Evolutionary conservation across 2,329 filamentous ascomycete genomes (phyloP).

Genomic region (Colletotrichum falcatum): DNA sequence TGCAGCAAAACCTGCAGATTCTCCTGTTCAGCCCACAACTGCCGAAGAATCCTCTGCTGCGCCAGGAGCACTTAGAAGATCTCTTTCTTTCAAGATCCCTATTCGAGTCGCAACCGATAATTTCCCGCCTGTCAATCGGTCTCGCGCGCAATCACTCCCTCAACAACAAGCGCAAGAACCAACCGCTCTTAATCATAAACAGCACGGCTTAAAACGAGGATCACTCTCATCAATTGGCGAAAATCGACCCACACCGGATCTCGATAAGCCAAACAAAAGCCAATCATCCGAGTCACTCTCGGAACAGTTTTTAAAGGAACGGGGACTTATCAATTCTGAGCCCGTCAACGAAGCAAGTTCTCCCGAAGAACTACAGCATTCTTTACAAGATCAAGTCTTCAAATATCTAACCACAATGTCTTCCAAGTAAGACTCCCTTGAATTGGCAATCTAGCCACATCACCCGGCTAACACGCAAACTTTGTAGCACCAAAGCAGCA

Average conservation of each 20-base stretch:
- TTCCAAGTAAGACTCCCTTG: constrained; percentile 22
- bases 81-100: constrained; percentile 37
- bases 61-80: constrained; percentile 35
- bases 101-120: constrained; percentile 31
- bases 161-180: constrained; percentile 11
- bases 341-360: constrained; percentile 27
- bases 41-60: constrained; percentile 27
- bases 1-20: constrained; percentile 12
- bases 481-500: constrained; percentile 25
- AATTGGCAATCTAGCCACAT: neutral
- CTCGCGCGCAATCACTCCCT: constrained; percentile 27
- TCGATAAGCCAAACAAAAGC: neutral
- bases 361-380: constrained; percentile 32
- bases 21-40: constrained; percentile 15
- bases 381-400: constrained; percentile 37
- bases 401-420: constrained; percentile 37
- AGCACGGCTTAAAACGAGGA: constrained; percentile 4
- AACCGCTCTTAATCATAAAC: constrained; percentile 7
- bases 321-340: constrained; percentile 32
- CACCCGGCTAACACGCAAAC: neutral
- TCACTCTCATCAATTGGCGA: constrained; percentile 33
- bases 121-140: constrained; percentile 17
- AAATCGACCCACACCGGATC: neutral
- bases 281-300: constrained; percentile 30
- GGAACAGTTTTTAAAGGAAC: constrained; percentile 32